phyloP scores from a whole-genome alignment of 441 rosid species.

The Adansonia gregorii region DNA sequence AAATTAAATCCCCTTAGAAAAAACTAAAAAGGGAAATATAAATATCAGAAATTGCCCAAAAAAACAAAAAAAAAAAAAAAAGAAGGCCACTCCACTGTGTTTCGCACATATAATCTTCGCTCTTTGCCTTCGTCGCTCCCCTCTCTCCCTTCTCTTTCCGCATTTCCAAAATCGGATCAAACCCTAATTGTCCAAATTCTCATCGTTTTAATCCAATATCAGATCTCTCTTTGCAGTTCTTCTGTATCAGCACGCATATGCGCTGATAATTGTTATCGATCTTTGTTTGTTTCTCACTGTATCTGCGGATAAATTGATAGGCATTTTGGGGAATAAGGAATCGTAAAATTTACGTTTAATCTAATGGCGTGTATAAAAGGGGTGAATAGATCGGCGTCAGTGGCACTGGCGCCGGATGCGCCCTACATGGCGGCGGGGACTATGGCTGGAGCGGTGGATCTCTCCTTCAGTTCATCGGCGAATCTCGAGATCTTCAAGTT shows the following conservation, averaged over 20 bases:
- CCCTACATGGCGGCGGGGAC: constrained; percentile 99
- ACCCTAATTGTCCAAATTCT: constrained; percentile 27
- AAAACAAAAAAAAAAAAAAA: background rate
- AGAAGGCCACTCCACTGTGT: background rate
- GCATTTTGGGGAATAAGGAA: background rate
- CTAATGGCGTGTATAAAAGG: constrained; percentile 89
- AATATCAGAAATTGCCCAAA: no score
- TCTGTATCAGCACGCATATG: background rate
- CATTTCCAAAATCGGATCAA: constrained; percentile 27
- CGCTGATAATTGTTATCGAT: background rate
- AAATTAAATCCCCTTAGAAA: no score
- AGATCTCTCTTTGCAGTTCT: background rate
- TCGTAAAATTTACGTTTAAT: background rate
- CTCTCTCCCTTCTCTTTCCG: background rate
- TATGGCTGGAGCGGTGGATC: constrained; percentile 99
- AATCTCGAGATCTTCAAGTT: constrained; percentile 92
- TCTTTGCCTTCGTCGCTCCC: background rate
- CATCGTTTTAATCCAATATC: background rate
- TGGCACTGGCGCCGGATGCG: constrained; percentile 88
- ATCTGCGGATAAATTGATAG: background rate
- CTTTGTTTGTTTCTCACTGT: background rate
- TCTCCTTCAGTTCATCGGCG: constrained; percentile 89
- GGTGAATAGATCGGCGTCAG: constrained; percentile 88
- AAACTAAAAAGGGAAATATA: no score
- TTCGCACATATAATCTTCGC: background rate